Evolutionary conservation across 176 grass and related monocot genomes (phyloP), one percentile per base, ranked within the genome.

Genomic region (Aegilops tauschii): DNA sequence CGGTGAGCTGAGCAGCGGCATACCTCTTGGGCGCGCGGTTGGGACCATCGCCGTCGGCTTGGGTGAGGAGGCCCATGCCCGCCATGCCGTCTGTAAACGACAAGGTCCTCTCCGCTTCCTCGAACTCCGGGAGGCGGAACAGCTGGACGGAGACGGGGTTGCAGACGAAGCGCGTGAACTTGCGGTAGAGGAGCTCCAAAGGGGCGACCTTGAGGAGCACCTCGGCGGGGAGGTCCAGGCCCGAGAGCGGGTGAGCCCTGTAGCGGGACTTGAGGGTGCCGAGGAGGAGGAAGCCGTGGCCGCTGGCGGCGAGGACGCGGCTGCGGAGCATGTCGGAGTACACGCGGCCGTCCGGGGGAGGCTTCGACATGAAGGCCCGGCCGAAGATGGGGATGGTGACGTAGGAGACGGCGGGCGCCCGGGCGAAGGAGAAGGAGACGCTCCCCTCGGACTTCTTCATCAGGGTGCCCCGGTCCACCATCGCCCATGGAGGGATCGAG

Each of bases 131-230:
- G 58, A 80, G 58, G 20, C 58, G 32, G 77, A 80, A 9, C 20
- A 80, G 34, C 77, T 80, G 12, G 12, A 21, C 77, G 77, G 77
- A 40, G 35, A 80, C 34, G 11, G 77, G 58, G 77, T 80, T 80
- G 77, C 77, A 80, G 58, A 80, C 58, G 77, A 27, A 18, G 77
- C 77, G 56, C 8, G 21, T 29, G 77, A 80, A 62, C 31, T 58
- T 34, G 10, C 34, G 31, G 76, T 79, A 79, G 76, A 61, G 0
- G 54, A 7, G 0, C 54, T 79, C 12, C 18, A 25, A 21, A 12
- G 50, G 52, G 5, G 76, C 56, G 44, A 50, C 4, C 44, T 59
- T 78, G 10, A 3, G 1, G 31, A 78, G 54, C 32, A 7, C 32
- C 5, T 32, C 20, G 11, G 25, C 12, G 9, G 11, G 39, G 54